Conservation (phyloP, 306 rosid genomes). For the Inga laurina region DNA sequence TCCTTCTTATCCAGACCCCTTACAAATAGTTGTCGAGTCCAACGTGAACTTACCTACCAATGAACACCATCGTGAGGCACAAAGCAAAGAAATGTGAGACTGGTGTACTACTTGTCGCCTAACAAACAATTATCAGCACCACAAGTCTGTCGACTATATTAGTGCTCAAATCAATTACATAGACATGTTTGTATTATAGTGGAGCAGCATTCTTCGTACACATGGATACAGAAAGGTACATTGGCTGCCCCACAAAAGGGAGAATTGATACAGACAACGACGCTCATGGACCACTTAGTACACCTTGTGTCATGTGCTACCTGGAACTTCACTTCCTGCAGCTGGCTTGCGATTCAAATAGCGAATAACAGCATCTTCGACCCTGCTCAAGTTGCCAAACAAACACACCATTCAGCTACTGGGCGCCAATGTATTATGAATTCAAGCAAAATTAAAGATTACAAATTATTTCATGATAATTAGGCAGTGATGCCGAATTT, state of each 20-base stretch:
- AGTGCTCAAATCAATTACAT: constrained; percentile 31
- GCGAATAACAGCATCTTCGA: constrained; percentile 97
- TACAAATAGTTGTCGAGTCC: constrained; percentile 1
- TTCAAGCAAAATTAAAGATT: not conserved
- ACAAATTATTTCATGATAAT: not conserved
- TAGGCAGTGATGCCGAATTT: not conserved
- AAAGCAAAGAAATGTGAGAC: constrained; percentile 16
- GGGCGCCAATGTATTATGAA: not conserved
- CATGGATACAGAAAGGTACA: constrained; percentile 33
- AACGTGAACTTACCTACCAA: not conserved
- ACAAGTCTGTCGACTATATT: constrained; percentile 18
- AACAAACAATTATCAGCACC: constrained; percentile 32
- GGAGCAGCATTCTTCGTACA: constrained; percentile 16
- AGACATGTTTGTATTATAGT: constrained; percentile 14
- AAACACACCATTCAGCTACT: not conserved
- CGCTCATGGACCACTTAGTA: constrained; percentile 29
- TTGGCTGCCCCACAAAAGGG: constrained; percentile 27
- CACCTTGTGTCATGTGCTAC: constrained; percentile 59
- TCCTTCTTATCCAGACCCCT: not conserved
- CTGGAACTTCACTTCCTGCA: constrained; percentile 82
- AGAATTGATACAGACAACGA: constrained; percentile 1
- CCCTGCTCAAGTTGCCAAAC: constrained; percentile 66
- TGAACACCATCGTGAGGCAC: constrained; percentile 6
- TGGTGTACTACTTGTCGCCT: not conserved
- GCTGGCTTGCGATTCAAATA: constrained; percentile 90